Base-by-base conservation (phyloP, 208 protist species). In the Crithidia expoeki region DNA sequence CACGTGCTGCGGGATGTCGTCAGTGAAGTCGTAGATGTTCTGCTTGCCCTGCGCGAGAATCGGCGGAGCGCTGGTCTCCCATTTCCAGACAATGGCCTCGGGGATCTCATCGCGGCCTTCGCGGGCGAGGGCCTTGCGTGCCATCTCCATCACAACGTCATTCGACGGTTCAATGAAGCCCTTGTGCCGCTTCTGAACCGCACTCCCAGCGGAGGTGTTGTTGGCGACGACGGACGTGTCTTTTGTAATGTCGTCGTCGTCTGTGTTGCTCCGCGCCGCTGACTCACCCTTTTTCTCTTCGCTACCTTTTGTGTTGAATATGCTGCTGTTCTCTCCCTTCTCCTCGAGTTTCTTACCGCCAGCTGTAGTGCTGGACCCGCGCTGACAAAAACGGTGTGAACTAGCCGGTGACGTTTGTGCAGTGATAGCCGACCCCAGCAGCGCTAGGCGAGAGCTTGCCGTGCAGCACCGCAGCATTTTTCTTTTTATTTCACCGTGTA, bases 1-100 rank as follows among this genome's bases (percentile, higher is more conserved):
- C 59, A 93, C 89, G 78, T 94, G 89, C 66, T 81, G 30, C 4
- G 92, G 92, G 69, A 96, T 94, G 65, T 96, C 89, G 56, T 96
- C 89, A 7, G 89, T 94, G 70, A 81, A 77, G 77, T 95, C 89
- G 74, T 89, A 93, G 47, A 93, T 76, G 56, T 94, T 94, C 63
- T 93, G 85, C 69, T 94, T 92, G 17, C 89, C 88, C 40, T 81
- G 76, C 17, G 88, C 71, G 12, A 94, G 74, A 38, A 95, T 94
- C 10, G 87, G 88, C 23, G 85, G 82, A 16, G 84, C 76, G 19
- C 80, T 88, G 34, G 87, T 95, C 53, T 94, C 85, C 85, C 84
- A 89, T 36, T 77, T 84, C 88, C 89, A 95, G 30, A 95, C 80
- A 50, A 89, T 68, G 27, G 92, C 80, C 68, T 93, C 82, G 7